phyloP scores from a whole-genome alignment of 208 protist genomes.

The Wallacemonas sp. region DNA sequence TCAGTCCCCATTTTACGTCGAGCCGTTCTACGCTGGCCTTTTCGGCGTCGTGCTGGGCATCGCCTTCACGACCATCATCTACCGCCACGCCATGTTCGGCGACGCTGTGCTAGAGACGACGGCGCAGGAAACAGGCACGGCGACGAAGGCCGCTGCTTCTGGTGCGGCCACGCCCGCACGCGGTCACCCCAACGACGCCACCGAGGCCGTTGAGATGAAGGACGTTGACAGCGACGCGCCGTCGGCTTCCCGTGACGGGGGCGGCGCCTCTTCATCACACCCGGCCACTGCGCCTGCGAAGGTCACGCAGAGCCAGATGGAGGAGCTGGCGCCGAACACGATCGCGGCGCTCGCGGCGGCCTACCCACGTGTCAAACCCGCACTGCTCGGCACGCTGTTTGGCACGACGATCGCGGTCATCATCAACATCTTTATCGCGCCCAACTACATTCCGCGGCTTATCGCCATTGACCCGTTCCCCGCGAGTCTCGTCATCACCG shows the following conservation, averaged over 20 bases:
- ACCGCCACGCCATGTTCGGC: slow-evolving; percentile 70
- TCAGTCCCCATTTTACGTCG: slow-evolving; percentile 53
- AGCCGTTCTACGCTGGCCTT: slow-evolving; percentile 54
- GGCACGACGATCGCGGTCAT: slow-evolving; percentile 36
- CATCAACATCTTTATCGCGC: slow-evolving; percentile 55
- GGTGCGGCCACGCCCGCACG: too few relatives aligned
- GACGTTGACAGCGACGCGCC: neutral
- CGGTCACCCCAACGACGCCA: too few relatives aligned
- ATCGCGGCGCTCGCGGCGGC: slow-evolving; percentile 40
- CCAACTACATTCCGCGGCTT: slow-evolving; percentile 78
- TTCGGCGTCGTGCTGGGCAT: slow-evolving; percentile 68
- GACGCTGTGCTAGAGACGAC: slow-evolving; percentile 30
- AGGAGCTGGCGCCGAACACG: slow-evolving; percentile 30
- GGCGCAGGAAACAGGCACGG: neutral
- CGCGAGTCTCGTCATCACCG: slow-evolving; percentile 45
- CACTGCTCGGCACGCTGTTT: slow-evolving; percentile 50
- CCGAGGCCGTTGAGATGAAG: slow-evolving; percentile 6
- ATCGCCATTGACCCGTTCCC: slow-evolving; percentile 72
- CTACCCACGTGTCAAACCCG: slow-evolving; percentile 34
- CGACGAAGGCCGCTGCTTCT: too few relatives aligned
- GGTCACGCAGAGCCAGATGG: slow-evolving; percentile 27
- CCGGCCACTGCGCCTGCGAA: slow-evolving; percentile 5
- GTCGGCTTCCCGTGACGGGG: neutral
- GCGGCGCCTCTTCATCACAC: neutral
- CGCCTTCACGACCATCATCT: slow-evolving; percentile 53